Evolutionary conservation across 2,329 filamentous ascomycete genomes (phyloP), one percentile per base, ranked within the genome.

Genomic region (Curvularia spicifera): DNA sequence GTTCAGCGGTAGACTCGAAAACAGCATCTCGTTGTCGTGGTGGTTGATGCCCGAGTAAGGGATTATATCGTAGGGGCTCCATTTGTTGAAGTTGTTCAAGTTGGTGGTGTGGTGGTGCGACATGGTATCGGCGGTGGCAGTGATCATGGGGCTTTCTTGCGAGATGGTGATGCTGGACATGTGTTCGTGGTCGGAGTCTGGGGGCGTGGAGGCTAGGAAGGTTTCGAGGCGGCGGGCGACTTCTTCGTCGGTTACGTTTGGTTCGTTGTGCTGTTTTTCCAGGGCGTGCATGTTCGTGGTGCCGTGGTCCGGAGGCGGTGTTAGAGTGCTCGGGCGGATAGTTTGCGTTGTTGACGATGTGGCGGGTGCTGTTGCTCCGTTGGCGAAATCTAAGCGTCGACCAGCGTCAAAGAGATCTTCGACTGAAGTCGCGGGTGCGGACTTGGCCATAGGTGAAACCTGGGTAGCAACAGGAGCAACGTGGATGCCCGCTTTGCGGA

Each of bases 401-500:
- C 79, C 79, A 6, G 79, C 80, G 33, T 81, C 77, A 31, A 82
- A 77, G 12, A 82, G 74, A 20, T 80, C 80, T 60, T 81, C 79
- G 3, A 81, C 78, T 3, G 76, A 75, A 1, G 77, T 78, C 18
- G 79, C 76, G 5, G 69, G 66, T 3, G 67, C 62, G 5, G 68
- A 59, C 50, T 74, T 74, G 13, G 66, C 53, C 52, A 70, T 55
- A 15, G 66, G 51, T 12, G 68, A 63, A 5, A 65, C 50, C 48
- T 71, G 61, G 2, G 70, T 31, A 13, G 45, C 20, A 67, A 75
- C 59, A 57, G 83, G 78, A 2, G 84, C 85, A 39, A 92, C 81
- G 55, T 91, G 87, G 61, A 95, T 93, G 56, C 91, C 88, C 8
- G 91, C 91, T 79, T 96, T 96, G 61, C 91, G 88, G 62, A 97